These are phyloP conservation scores for Euphorbia schlechtendalii DNA, from an alignment of 441 rosid species.

Conservation along the genomic window DNA sequence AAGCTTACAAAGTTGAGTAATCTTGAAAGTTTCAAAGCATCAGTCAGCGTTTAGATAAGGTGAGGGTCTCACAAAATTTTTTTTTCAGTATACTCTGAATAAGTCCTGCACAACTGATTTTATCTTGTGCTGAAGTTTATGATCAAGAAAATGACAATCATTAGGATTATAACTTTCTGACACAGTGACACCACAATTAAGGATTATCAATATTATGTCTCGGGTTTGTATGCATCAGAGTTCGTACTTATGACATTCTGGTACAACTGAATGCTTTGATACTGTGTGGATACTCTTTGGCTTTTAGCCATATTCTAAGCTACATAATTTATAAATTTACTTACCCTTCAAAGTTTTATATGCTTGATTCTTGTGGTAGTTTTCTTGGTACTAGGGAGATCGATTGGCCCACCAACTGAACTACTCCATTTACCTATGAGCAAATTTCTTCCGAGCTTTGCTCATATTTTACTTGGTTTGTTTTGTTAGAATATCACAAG, in stretches of 20 bases:
- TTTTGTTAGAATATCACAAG: not conserved
- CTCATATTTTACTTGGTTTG: not conserved
- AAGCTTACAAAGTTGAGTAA: not conserved
- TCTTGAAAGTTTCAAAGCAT: not conserved
- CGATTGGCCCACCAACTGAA: not conserved
- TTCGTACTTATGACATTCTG: not conserved
- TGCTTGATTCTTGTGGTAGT: not conserved
- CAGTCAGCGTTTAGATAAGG: not conserved
- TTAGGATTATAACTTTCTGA: not conserved
- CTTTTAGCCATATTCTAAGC: not conserved
- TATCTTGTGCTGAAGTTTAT: not conserved
- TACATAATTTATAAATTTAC: not conserved
- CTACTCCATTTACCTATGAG: not conserved
- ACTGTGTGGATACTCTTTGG: not conserved
- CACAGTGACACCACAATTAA: not conserved
- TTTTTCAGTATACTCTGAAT: not conserved
- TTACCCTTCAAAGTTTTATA: not conserved
- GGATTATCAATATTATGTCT: not conserved
- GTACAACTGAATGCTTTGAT: not conserved
- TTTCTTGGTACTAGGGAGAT: not conserved
- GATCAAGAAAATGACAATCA: not conserved
- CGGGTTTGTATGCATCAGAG: not conserved
- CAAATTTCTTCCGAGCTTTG: not conserved
- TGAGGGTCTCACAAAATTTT: not conserved
- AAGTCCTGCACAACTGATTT: not conserved